A percentile compares a stretch with the other conserved stretches of the same genome.
Evolutionary conservation across 2,329 filamentous ascomycete genomes (phyloP).

Genomic region (Alternaria brassicicola): DNA sequence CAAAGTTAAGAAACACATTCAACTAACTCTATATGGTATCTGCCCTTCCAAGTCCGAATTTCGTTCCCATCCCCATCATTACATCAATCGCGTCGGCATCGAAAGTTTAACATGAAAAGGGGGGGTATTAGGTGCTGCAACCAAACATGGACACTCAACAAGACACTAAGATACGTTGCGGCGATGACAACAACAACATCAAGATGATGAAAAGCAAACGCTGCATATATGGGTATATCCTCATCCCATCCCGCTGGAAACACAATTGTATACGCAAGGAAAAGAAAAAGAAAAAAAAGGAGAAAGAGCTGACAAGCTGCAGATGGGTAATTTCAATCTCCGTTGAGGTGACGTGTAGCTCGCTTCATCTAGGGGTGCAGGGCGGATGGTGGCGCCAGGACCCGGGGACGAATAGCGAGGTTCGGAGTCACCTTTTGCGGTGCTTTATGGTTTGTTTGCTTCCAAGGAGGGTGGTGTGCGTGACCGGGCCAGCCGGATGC

Average conservation of each 20-base stretch:
- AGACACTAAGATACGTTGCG: conserved; percentile 6
- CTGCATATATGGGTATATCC: conserved; percentile 26
- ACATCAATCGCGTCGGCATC: conserved; percentile 13
- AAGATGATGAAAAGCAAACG: conserved; percentile 8
- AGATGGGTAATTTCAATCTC: conserved; percentile 13
- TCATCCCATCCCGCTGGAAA: conserved; percentile 29
- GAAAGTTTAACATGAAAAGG: conserved; percentile 1
- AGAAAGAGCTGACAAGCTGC: neutral
- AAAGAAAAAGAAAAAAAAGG: conserved; percentile 12
- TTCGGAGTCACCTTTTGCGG: conserved; percentile 50
- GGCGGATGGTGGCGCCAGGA: neutral
- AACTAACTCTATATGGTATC: conserved; percentile 12
- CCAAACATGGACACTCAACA: conserved; percentile 1
- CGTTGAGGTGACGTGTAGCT: conserved; percentile 48
- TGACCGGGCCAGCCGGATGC: conserved; percentile 37
- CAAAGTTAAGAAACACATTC: neutral
- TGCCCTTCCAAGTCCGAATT: neutral
- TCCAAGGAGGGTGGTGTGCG: conserved; percentile 31
- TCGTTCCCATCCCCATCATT: conserved; percentile 6
- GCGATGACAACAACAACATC: neutral
- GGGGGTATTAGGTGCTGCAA: conserved; percentile 13
- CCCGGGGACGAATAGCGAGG: conserved; percentile 28
- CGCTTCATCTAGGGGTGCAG: conserved; percentile 24
- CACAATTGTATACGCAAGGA: conserved; percentile 25
- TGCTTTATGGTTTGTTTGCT: conserved; percentile 33